Percentiles rank a stretch among this genome's conserved stretches.
Evolutionary conservation across 1,284 basidiomycete genomes (phyloP).

Genomic region (Puccinia hordei): DNA sequence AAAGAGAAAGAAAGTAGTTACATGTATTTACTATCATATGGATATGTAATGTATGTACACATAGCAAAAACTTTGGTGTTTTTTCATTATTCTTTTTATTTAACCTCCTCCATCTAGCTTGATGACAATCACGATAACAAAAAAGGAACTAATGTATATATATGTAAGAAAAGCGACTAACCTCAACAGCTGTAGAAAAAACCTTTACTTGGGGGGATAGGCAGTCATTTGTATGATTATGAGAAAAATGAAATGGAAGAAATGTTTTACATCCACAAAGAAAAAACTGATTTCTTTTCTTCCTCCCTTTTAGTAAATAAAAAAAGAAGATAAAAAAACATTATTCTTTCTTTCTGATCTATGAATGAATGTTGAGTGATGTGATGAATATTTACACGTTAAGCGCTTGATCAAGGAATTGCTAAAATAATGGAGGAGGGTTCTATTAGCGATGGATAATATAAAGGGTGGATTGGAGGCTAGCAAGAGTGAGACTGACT

Average conservation of each 20-base stretch:
- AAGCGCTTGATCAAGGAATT: conserved; percentile 51
- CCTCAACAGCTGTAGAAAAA: background rate
- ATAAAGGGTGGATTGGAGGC: background rate
- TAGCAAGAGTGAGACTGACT: conserved; percentile 24
- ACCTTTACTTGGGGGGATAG: background rate
- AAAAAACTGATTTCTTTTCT: background rate
- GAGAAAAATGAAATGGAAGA: background rate
- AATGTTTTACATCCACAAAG: conserved; percentile 33
- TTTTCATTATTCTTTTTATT: background rate
- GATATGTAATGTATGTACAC: background rate
- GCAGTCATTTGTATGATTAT: background rate
- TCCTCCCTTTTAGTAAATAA: background rate
- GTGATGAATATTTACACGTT: conserved; percentile 29
- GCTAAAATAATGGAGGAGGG: conserved; percentile 22
- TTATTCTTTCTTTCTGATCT: background rate
- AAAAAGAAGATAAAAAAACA: conserved; percentile 1
- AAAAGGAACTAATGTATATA: background rate
- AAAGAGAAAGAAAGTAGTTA: background rate
- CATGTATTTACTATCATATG: background rate
- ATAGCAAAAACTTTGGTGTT: background rate
- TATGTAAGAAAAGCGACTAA: background rate
- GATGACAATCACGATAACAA: background rate
- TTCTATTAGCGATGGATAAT: background rate
- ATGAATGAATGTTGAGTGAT: background rate
- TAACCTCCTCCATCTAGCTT: background rate